Evolutionary conservation across 1,139 yeast genomes (phyloP).

Genomic region (Suzukiozyma palmioleophila): DNA sequence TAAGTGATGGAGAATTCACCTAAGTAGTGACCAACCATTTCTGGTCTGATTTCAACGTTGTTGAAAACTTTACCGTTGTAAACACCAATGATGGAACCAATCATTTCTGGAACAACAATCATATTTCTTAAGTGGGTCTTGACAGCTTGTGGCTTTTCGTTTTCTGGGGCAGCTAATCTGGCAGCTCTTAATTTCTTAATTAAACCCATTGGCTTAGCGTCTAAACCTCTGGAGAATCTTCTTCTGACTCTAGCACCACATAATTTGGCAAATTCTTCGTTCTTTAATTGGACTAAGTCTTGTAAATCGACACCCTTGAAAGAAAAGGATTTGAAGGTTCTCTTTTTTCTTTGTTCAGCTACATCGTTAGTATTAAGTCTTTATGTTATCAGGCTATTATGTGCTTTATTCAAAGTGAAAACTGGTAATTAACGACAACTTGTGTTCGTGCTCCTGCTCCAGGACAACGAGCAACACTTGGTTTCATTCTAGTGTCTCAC

Average conservation of each 20-base stretch:
- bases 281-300: conserved; percentile 89
- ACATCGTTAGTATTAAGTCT: conserved; percentile 11
- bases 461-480: no score
- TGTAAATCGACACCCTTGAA: conserved; percentile 98
- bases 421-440: no score
- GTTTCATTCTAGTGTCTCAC: no score
- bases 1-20: conserved; percentile 99
- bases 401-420: no score
- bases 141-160: conserved; percentile 97
- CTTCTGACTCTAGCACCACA: conserved; percentile 99
- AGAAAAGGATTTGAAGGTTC: conserved; percentile 94
- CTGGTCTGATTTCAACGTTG: conserved; percentile 98
- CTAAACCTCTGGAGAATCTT: conserved; percentile 98
- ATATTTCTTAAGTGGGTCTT: conserved; percentile 99
- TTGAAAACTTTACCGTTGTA: conserved; percentile 99
- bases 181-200: conserved; percentile 98
- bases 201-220: conserved; percentile 93
- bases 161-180: conserved; percentile 85
- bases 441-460: no score
- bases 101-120: conserved; percentile 99
- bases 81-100: conserved; percentile 97
- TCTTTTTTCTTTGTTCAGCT: conserved; percentile 71
- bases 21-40: conserved; percentile 99
- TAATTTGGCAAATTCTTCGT: conserved; percentile 95
- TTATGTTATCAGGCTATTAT: no score